These are phyloP conservation scores for Hymenoscyphus fraxineus DNA, from an alignment of 2,329 filamentous ascomycete genomes.

Conservation along the genomic window DNA sequence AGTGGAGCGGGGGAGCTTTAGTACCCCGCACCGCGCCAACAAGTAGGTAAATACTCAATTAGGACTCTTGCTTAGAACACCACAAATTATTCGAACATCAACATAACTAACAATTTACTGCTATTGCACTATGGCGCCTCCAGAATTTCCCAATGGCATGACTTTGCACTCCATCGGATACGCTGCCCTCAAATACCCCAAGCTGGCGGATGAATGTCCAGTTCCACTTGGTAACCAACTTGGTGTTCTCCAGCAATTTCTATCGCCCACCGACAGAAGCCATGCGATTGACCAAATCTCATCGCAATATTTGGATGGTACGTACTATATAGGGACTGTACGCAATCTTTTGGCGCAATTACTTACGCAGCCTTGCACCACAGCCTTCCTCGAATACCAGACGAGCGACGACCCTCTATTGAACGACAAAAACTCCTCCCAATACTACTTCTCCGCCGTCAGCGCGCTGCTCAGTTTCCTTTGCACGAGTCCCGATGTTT, in stretches of 20 bases:
- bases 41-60: too few species aligned
- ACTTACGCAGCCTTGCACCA: not conserved
- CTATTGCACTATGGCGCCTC: conserved; percentile 2
- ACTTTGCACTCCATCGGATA: conserved; percentile 13
- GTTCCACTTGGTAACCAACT: conserved; percentile 21
- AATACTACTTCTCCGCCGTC: conserved; percentile 27
- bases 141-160: conserved; percentile 10
- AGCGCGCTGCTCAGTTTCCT: conserved; percentile 26
- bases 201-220: conserved; percentile 1
- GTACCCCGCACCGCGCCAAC: too few species aligned
- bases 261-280: conserved; percentile 12
- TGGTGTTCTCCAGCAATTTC: conserved; percentile 20
- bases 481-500: conserved; percentile 24
- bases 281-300: conserved; percentile 25
- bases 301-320: conserved; percentile 24
- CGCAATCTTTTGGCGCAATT: not conserved
- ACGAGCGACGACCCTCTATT: conserved; percentile 21
- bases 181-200: conserved; percentile 15
- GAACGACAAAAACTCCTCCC: conserved; percentile 19
- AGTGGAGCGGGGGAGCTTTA: too few species aligned
- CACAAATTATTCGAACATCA: too few species aligned
- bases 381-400: conserved; percentile 25
- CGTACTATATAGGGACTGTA: not conserved
- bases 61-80: too few species aligned
- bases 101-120: too few species aligned